Base-by-base conservation (phyloP, 2,329 filamentous ascomycete genomes). In the Parascedosporium putredinis region DNA sequence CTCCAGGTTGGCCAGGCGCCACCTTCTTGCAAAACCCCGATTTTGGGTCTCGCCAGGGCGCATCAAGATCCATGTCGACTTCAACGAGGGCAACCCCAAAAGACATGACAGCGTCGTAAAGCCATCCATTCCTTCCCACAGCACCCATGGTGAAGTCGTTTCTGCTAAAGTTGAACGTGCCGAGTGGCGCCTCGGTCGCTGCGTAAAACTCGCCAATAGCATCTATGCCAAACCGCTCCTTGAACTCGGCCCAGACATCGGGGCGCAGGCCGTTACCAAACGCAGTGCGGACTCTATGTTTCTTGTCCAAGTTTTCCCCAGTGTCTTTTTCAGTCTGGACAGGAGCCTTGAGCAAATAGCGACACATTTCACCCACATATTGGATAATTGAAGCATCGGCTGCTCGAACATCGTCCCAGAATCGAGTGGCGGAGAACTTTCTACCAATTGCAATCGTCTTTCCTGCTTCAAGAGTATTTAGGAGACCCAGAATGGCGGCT, bases 241-340 rank as follows among this genome's bases (percentile, higher is more conserved):
- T 88, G 71, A 95, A 93, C 6, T 69, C 72, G 54, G 86, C 81
- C 89, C 89, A 95, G 29, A 94, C 79, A 58, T 95, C 88, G 0
- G 88, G 88, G 0, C 89, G 78, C 18, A 95, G 71, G 2, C 89
- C 89, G 60, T 95, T 95, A 18, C 89, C 89, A 55, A 91, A 86
- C 0, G 87, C 88, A 3, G 83, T 58, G 5, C 81, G 79, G n/a
- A 95, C 78, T 0, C 71, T 74, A 68, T 95, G 84, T 55, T 81
- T 76, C 57, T 74, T 78, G 64, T 95, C 89, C 31, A 88, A 71
- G 53, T 77, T 73, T 59, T 83, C 78, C 18, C 83, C 82, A 0
- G 82, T 87, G 5, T 61, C 62, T 0, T 81, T 73, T 56, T 88
- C 81, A 23, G 72, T 63, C 50, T 83, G 73, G 0, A 78, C 71